Conservation (phyloP, 768 basidiomycete species). For the Suillus americanus region DNA sequence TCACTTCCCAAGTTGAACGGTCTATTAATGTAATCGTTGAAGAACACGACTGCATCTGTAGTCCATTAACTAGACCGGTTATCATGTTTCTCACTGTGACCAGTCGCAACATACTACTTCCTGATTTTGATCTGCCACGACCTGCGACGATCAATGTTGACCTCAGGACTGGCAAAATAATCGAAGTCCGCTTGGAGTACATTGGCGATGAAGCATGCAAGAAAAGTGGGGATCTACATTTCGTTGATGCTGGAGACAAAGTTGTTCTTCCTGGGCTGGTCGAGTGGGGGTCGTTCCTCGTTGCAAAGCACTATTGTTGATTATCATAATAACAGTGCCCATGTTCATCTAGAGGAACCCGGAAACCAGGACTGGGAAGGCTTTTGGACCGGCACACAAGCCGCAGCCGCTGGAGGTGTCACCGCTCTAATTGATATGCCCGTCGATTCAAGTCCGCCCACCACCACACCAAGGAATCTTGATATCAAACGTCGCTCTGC, state of each 20-base stretch:
- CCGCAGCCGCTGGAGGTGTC: constrained; percentile 91
- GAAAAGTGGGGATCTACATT: constrained; percentile 27
- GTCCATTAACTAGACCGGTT: constrained; percentile 2
- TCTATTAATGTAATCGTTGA: constrained; percentile 2
- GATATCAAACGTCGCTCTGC: constrained; percentile 71
- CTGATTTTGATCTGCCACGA: constrained; percentile 42
- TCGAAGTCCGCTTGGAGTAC: constrained; percentile 41
- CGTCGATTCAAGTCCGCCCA: constrained; percentile 94
- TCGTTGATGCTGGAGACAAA: constrained; percentile 58
- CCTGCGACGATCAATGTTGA: constrained; percentile 71
- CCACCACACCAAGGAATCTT: constrained; percentile 80
- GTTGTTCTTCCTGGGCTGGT: constrained; percentile 76
- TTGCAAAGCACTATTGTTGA: background rate
- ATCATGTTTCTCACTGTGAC: constrained; percentile 41
- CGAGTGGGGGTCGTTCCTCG: constrained; percentile 50
- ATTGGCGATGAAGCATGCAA: constrained; percentile 28
- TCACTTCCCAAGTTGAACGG: background rate
- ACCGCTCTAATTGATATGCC: constrained; percentile 98
- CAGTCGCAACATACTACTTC: constrained; percentile 58
- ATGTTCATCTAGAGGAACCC: constrained; percentile 93
- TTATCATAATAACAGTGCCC: constrained; percentile 49
- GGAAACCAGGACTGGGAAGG: constrained; percentile 95
- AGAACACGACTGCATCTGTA: constrained; percentile 11
- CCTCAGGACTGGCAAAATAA: constrained; percentile 57
- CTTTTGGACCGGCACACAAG: constrained; percentile 86